These are phyloP conservation scores for Peniophora sp. DNA, from an alignment of 1,284 basidiomycete genomes.

Conservation along the genomic window DNA sequence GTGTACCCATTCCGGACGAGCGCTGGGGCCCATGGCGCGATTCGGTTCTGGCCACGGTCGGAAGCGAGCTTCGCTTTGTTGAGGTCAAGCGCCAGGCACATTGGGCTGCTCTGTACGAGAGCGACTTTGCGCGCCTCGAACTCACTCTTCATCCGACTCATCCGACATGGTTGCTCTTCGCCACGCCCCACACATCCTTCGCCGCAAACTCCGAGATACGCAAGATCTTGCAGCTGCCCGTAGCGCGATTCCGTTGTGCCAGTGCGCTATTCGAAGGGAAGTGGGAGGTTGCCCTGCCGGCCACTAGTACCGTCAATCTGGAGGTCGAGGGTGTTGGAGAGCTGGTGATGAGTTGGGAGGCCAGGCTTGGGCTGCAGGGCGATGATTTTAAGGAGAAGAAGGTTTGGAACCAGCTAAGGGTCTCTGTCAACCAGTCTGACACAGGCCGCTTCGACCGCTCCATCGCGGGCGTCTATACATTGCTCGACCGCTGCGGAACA, in stretches of 20 bases:
- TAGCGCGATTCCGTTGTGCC: slow-evolving; percentile 67
- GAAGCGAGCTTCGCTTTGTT: slow-evolving; percentile 72
- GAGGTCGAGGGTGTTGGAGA: slow-evolving; percentile 63
- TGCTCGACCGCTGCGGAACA: slow-evolving; percentile 84
- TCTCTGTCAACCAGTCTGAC: slow-evolving; percentile 49
- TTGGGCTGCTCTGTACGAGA: slow-evolving; percentile 81
- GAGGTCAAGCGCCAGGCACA: slow-evolving; percentile 81
- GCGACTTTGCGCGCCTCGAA: slow-evolving; percentile 66
- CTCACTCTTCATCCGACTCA: slow-evolving; percentile 69
- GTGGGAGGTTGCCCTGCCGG: slow-evolving; percentile 83
- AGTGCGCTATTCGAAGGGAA: slow-evolving; percentile 57
- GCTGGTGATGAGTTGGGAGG: slow-evolving; percentile 80
- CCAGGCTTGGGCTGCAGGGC: slow-evolving; percentile 69
- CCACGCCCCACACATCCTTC: slow-evolving; percentile 56
- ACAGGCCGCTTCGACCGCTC: slow-evolving; percentile 63
- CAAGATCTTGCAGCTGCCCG: slow-evolving; percentile 59
- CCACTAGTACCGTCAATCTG: slow-evolving; percentile 44
- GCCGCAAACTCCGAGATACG: slow-evolving; percentile 81
- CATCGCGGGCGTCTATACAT: slow-evolving; percentile 72
- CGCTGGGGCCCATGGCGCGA: slow-evolving; percentile 64
- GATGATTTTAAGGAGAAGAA: slow-evolving; percentile 59
- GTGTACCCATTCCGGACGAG: slow-evolving; percentile 35
- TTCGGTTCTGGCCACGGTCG: slow-evolving; percentile 58
- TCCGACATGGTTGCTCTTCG: slow-evolving; percentile 87
- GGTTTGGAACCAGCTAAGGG: slow-evolving; percentile 61